phyloP scores from a whole-genome alignment of 2,329 filamentous ascomycete genomes.

The Aspergillus sp. region DNA sequence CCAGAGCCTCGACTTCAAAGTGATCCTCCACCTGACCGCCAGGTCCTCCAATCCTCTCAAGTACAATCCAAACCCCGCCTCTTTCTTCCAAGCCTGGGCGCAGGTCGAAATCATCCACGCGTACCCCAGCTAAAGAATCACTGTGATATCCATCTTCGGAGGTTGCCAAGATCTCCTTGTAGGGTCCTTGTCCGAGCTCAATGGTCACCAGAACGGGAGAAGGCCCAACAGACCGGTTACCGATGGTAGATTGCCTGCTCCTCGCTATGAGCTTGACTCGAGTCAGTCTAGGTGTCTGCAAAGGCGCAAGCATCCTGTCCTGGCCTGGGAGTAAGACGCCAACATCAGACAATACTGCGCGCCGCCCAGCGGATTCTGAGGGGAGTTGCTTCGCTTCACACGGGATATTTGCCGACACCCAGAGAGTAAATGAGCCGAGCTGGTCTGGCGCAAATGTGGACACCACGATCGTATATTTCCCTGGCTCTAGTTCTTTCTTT shows the following conservation, averaged over 20 bases:
- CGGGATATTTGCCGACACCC: slow-evolving; percentile 66
- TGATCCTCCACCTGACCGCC: slow-evolving; percentile 54
- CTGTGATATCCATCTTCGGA: slow-evolving; percentile 77
- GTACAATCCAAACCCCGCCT: slow-evolving; percentile 74
- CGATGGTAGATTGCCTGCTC: slow-evolving; percentile 50
- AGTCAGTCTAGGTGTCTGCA: slow-evolving; percentile 61
- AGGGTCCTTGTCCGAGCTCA: slow-evolving; percentile 72
- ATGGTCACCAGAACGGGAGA: slow-evolving; percentile 71
- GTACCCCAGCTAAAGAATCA: slow-evolving; percentile 68
- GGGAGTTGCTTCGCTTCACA: slow-evolving; percentile 66
- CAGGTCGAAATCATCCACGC: slow-evolving; percentile 75
- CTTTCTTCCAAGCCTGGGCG: slow-evolving; percentile 62
- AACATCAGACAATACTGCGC: slow-evolving; percentile 57
- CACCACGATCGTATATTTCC: slow-evolving; percentile 84
- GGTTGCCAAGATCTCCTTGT: slow-evolving; percentile 66
- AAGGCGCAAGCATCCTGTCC: slow-evolving; percentile 58
- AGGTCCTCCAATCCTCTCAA: slow-evolving; percentile 75
- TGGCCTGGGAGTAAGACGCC: slow-evolving; percentile 57
- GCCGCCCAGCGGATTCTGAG: slow-evolving; percentile 74
- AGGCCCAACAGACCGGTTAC: slow-evolving; percentile 41
- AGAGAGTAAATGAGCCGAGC: slow-evolving; percentile 72
- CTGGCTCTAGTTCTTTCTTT: slow-evolving; percentile 63
- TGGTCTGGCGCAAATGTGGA: slow-evolving; percentile 88
- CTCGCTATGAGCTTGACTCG: slow-evolving; percentile 62
- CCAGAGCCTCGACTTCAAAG: slow-evolving; percentile 49